phyloP scores from a whole-genome alignment of 352 stramenopile genomes.

The Phytophthora idaei region DNA sequence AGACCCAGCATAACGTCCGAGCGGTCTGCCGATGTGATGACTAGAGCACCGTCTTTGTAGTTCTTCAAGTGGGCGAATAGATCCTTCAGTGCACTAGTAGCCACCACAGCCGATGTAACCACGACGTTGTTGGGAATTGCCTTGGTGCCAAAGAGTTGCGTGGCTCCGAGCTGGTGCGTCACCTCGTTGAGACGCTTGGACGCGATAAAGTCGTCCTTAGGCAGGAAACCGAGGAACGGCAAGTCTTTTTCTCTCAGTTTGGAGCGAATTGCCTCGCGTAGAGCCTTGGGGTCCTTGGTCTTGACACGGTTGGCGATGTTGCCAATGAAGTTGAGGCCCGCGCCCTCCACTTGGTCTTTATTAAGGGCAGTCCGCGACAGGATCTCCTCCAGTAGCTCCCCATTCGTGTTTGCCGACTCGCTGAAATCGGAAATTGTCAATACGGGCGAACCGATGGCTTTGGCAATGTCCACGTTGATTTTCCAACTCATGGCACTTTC shows the following conservation, averaged over 20 bases:
- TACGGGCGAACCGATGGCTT: constrained; percentile 66
- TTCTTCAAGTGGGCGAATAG: constrained; percentile 80
- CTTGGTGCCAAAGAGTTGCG: constrained; percentile 63
- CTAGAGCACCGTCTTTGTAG: constrained; percentile 72
- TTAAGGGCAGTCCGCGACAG: constrained; percentile 57
- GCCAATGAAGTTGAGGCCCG: constrained; percentile 69
- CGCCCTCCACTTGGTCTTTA: constrained; percentile 64
- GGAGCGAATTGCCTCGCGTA: constrained; percentile 40
- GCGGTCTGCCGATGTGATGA: constrained; percentile 81
- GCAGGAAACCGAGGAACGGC: constrained; percentile 71
- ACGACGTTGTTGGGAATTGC: constrained; percentile 74
- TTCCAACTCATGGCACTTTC: constrained; percentile 82
- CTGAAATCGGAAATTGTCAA: constrained; percentile 67
- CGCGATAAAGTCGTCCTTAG: constrained; percentile 67
- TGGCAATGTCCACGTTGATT: constrained; percentile 81
- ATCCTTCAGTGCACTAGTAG: constrained; percentile 74
- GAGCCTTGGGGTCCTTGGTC: constrained; percentile 37
- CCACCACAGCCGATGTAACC: constrained; percentile 68
- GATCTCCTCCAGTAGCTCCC: constrained; percentile 55
- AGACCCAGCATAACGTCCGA: constrained; percentile 77
- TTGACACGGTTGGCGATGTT: constrained; percentile 79
- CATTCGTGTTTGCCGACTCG: constrained; percentile 30
- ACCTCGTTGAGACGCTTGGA: constrained; percentile 85
- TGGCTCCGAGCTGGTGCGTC: constrained; percentile 64
- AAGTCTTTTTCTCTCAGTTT: constrained; percentile 48